A percentile compares a stretch with the other conserved stretches of the same genome.
These are phyloP conservation scores for Fimicolochytrium jonesii DNA, from an alignment of 192 early-diverging fungal species.

Conservation along the genomic window DNA sequence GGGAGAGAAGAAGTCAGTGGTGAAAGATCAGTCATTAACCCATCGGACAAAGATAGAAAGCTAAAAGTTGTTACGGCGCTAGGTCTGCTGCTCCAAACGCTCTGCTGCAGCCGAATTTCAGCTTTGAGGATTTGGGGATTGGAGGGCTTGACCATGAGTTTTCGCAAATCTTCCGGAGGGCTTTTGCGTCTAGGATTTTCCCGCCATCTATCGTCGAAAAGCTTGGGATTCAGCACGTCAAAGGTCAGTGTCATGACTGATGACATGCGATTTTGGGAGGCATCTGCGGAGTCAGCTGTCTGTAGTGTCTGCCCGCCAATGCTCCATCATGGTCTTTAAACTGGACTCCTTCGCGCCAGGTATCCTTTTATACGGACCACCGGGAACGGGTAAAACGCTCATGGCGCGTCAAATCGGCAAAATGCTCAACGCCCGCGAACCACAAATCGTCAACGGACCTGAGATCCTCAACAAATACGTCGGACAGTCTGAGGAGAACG, in stretches of 20 bases:
- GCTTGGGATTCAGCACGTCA: slow-evolving; percentile 96
- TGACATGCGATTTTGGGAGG: slow-evolving; percentile 37
- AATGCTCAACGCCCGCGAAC: slow-evolving; percentile 94
- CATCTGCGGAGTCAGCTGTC: slow-evolving; percentile 6
- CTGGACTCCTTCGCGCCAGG: no score
- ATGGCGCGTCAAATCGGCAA: slow-evolving; percentile 99
- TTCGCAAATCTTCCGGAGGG: slow-evolving; percentile 89
- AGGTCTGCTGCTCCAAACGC: slow-evolving; percentile 62
- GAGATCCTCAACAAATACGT: slow-evolving; percentile 96
- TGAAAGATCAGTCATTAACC: not conserved
- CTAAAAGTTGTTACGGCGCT: no score
- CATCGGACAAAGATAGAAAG: no score
- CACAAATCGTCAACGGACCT: slow-evolving; percentile 93
- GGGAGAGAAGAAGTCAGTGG: slow-evolving; percentile 52
- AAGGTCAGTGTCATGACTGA: slow-evolving; percentile 69
- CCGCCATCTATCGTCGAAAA: slow-evolving; percentile 89
- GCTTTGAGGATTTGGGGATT: slow-evolving; percentile 96
- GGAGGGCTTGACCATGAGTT: slow-evolving; percentile 96
- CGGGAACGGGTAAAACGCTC: slow-evolving; percentile 96
- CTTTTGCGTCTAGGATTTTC: slow-evolving; percentile 96
- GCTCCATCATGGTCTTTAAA: no score
- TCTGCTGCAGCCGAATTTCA: slow-evolving; percentile 90
- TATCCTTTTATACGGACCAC: slow-evolving; percentile 71
- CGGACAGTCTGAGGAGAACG: slow-evolving; percentile 93
- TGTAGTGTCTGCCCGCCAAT: no score